phyloP scores from a whole-genome alignment of 805 yeast genomes.

The Candida tallmaniae region DNA sequence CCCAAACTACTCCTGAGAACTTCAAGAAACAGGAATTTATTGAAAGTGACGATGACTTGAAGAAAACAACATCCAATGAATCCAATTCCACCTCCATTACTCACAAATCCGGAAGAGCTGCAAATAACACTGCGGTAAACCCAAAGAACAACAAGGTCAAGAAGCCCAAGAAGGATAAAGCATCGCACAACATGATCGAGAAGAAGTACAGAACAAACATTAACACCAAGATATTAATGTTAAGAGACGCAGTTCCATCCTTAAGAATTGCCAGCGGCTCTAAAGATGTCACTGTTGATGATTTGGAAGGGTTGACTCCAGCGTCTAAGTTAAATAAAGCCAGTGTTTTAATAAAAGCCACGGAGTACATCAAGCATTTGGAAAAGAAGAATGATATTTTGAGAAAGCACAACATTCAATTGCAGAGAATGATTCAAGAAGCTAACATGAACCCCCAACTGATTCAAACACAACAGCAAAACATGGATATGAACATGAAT shows the following conservation, averaged over 20 bases:
- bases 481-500: conserved; percentile 9
- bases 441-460: conserved; percentile 18
- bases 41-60: background rate
- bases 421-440: conserved; percentile 33
- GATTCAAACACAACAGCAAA: conserved; percentile 11
- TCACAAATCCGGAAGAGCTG: background rate
- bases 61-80: background rate
- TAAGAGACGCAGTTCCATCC: conserved; percentile 76
- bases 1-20: conserved; percentile 19
- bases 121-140: background rate
- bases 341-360: conserved; percentile 67
- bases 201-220: conserved; percentile 77
- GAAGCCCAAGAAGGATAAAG: conserved; percentile 53
- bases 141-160: conserved; percentile 18
- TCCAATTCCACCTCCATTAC: background rate
- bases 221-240: conserved; percentile 61
- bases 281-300: conserved; percentile 37
- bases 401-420: conserved; percentile 41
- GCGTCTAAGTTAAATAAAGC: conserved; percentile 78
- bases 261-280: conserved; percentile 53
- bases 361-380: conserved; percentile 72
- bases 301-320: conserved; percentile 70
- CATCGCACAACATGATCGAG: conserved; percentile 76
- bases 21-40: background rate
- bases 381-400: conserved; percentile 55